Base-by-base conservation (phyloP, 495 filamentous ascomycete species). In the Aspergillus conjunctus region DNA sequence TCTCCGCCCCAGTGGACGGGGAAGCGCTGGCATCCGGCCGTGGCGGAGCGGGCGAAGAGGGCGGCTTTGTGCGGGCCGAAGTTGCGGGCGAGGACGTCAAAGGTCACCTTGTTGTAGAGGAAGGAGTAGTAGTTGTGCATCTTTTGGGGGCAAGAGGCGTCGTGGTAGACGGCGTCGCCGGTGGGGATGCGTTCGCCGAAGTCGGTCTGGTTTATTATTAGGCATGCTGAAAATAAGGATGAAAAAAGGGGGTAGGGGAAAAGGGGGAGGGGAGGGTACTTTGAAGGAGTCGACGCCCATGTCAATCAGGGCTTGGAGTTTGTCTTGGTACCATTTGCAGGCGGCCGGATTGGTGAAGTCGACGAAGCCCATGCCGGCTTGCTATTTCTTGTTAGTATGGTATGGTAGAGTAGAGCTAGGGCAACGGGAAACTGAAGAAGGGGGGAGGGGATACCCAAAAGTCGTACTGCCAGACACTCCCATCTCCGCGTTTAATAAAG, bases 121-220 rank as follows among this genome's bases (percentile, higher is more conserved):
- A 46, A 60, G 50, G 58, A 1, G 39, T 60, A 60, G 58, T 60
- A 60, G 34, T 60, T 60, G 49, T 60, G 58, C 58, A 60, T 60
- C 30, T 60, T 60, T 17, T 54, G 30, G 7, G 58, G 58, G 49
- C 37, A 45, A 37, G 58, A 60, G 26, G 49, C 58, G 58, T 60
- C 58, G 37, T 54, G 54, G 37, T 60, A 60, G 34, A 60, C 50
- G n/a, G 39, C 58, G 50, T 60, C 58, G 17, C 58, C 58, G 17
- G 58, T 60, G 39, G 58, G 58, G 20, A 60, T 60, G 50, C 58
- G 58, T 20, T 60, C 58, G 33, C 58, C 58, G 39, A 60, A 60
- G n/a, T 60, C 58, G 26, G 58, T 60, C 58, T 60, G 15, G 14
- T 6, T 22, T 18, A 18, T 17, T 32, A 44, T 49, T 57, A 30